Base-by-base conservation (phyloP, 768 basidiomycete species). In the Russula foetens region DNA sequence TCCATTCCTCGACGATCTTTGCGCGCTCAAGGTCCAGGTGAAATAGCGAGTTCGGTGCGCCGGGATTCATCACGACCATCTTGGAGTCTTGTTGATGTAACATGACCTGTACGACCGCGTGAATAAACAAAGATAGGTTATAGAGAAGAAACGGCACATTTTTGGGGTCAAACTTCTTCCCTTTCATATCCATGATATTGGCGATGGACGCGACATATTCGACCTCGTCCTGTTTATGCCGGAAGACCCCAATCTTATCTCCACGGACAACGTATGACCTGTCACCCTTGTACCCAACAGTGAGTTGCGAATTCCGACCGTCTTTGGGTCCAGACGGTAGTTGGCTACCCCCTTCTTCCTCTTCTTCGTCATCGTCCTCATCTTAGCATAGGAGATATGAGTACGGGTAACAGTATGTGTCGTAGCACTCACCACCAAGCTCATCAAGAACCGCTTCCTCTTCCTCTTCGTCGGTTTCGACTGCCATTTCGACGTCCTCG, bases 1-100 rank as follows among this genome's bases (percentile, higher is more conserved):
- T 96, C 94, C 93, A 98, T 71, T 99, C 97, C 71, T 99, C 97
- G 23, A 98, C 92, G 29, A 99, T 85, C 74, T 97, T 96, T 45
- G 92, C 97, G 26, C 85, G 85, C 72, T 96, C 89, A 63, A 99
- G 82, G 74, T 99, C 97, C 81, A 98, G 84, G 64, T 79, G 84
- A 75, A 84, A 97, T 45, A 99, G 75, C 0, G 93, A 86, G 67
- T 92, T 84, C 3, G 88, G 85, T 41, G 92, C 84, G 41, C 74
- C 71, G 4, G 92, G 85, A 69, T 97, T 88, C 83, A 91, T 90
- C 58, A 99, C 71, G 56, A 99, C 75, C 94, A 99, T 94, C 75
- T 92, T 92, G 46, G 84, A 82, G 72, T 99, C 97, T 84, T 94
- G 92, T 65, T 96, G 90, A 70, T 98, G 95, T 35, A 98, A 75